Evolutionary conservation across 2,329 filamentous ascomycete species (phyloP).

Genomic region (Trichoderma atrobrunneum): DNA sequence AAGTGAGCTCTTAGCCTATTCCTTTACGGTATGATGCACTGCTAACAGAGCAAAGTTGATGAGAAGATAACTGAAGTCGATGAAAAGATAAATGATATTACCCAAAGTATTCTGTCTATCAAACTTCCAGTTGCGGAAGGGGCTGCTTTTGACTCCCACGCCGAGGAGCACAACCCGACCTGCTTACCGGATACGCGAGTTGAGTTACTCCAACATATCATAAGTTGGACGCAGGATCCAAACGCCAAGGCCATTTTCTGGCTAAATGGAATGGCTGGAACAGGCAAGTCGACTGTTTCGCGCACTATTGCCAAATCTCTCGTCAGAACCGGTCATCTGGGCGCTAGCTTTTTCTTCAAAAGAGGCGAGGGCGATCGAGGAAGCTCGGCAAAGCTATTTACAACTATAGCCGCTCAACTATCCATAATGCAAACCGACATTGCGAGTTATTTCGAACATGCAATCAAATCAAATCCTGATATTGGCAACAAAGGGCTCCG

Average conservation of each 20-base stretch:
- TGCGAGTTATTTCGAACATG: neutral
- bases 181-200: neutral
- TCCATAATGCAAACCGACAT: neutral
- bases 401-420: neutral
- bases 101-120: neutral
- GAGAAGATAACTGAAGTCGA: neutral
- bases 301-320: neutral
- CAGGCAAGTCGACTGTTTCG: neutral
- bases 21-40: neutral
- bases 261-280: slow-evolving; percentile 7
- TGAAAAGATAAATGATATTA: neutral
- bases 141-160: neutral
- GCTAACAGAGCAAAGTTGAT: neutral
- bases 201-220: neutral
- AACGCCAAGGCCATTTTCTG: neutral
- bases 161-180: neutral
- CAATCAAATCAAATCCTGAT: neutral
- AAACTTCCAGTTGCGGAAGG: neutral
- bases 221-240: neutral
- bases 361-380: neutral
- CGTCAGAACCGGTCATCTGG: neutral
- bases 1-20: slow-evolving; percentile 12
- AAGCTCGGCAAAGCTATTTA: neutral
- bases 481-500: neutral
- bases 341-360: slow-evolving; percentile 3